Base-by-base conservation (phyloP, 495 filamentous ascomycete genomes). In the Rhizodiscina lignyota region DNA sequence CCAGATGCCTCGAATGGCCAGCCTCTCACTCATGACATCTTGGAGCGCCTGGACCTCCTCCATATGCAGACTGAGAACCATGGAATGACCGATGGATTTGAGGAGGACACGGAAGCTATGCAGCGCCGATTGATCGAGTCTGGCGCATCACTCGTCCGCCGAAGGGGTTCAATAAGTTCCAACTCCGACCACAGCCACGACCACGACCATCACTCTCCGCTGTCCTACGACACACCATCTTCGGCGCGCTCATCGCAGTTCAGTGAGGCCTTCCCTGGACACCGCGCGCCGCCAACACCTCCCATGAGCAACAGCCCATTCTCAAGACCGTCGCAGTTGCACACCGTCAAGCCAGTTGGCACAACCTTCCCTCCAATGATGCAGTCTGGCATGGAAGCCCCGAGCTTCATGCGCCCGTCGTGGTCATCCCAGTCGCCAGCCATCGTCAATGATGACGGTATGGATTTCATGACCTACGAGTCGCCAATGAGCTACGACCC, bases 11-110 rank as follows among this genome's bases (percentile, higher is more conserved):
- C 59, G 16, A 66, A 63, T 32, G 74, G 74, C 4, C 64, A 72
- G 40, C 74, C 74, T 4, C 65, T 74, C 18, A 79, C 70, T 1
- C 74, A 79, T 54, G 72, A 79, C 41, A 63, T 79, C 5, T 60
- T 79, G 5, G 68, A 67, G 17, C 56, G 66, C 15, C 59, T 79
- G 3, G 69, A 70, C 23, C 63, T 69, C 2, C 53, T 77, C 1
- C 48, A 58, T 34, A 27, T 42, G 18, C 63, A 65, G 28, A 47
- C 59, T 16, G 52, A 60, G 12, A 39, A 43, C 13, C 42, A 39
- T 38, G 47, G 45, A 19, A 64, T 27, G 6, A 12, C 8, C 5
- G 33, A 35, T 19, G 20, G 20, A 5, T 75, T 76, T 39, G 72
- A 78, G 41, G 73, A 76, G 26, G 63, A 68, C 47, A 55, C 61